A percentile compares a stretch with the other conserved stretches of the same genome.
phyloP scores from a whole-genome alignment of 208 protist species.

The Leishmania tropica region DNA sequence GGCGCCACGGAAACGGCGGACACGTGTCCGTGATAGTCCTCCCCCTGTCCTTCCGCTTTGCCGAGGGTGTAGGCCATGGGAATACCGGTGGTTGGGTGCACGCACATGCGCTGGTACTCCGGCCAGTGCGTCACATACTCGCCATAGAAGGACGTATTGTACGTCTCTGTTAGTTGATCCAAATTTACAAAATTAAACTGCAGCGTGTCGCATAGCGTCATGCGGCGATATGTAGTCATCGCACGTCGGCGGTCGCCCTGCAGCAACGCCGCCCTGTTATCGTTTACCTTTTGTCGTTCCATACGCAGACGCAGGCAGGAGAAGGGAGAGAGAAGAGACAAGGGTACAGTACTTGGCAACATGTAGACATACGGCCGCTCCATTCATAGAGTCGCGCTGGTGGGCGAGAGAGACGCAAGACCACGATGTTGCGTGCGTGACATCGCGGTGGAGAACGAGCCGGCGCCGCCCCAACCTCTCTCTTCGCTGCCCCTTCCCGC shows the following conservation, averaged over 20 bases:
- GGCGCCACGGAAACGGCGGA: conserved; percentile 98
- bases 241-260: neutral
- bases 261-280: neutral
- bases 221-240: conserved; percentile 95
- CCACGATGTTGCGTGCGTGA: too few relatives aligned
- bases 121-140: conserved; percentile 98
- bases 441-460: too few relatives aligned
- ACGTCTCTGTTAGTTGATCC: conserved; percentile 98
- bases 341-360: neutral
- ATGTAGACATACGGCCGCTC: neutral
- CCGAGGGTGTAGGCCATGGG: conserved; percentile 97
- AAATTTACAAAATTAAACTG: conserved; percentile 97
- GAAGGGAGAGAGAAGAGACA: neutral
- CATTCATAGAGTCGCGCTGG: too few relatives aligned
- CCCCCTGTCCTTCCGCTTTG: conserved; percentile 95
- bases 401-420: too few relatives aligned
- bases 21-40: conserved; percentile 98
- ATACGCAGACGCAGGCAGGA: neutral
- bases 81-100: conserved; percentile 87
- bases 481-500: too few relatives aligned
- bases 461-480: too few relatives aligned
- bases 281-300: neutral
- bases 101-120: conserved; percentile 94
- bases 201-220: conserved; percentile 94
- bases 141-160: conserved; percentile 97